Evolutionary conservation across 1,284 basidiomycete species (phyloP).

Genomic region (Amylostereum chailletii): DNA sequence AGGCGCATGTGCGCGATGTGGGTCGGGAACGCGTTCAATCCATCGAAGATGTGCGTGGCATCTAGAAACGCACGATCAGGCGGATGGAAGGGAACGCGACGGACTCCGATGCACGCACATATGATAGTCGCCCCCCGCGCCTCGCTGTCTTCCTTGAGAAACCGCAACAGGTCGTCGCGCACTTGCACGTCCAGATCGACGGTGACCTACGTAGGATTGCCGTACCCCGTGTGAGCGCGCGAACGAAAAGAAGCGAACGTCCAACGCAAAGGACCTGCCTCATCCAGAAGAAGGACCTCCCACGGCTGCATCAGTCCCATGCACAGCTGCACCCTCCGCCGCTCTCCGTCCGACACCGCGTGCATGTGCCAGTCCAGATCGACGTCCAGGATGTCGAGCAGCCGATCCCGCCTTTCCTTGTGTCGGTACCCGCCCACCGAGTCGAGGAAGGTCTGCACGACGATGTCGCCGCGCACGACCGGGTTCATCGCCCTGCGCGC

Average conservation of each 20-base stretch:
- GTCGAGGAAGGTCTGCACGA: slow-evolving; percentile 85
- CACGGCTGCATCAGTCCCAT: slow-evolving; percentile 97
- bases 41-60: slow-evolving; percentile 95
- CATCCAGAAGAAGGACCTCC: slow-evolving; percentile 91
- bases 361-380: slow-evolving; percentile 94
- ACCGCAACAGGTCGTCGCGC: slow-evolving; percentile 82
- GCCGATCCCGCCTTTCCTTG: slow-evolving; percentile 77
- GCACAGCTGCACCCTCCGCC: slow-evolving; percentile 88
- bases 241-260: no score
- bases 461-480: slow-evolving; percentile 87
- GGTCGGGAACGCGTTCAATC: slow-evolving; percentile 79
- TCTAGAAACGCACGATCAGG: slow-evolving; percentile 35
- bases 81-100: slow-evolving; percentile 5
- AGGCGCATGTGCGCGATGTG: slow-evolving; percentile 86
- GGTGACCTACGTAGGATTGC: slow-evolving; percentile 55
- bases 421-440: slow-evolving; percentile 94
- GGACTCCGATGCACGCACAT: slow-evolving; percentile 41
- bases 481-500: slow-evolving; percentile 84
- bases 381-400: slow-evolving; percentile 90
- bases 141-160: slow-evolving; percentile 81
- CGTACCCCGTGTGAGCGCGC: background rate
- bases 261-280: slow-evolving; percentile 38
- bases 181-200: slow-evolving; percentile 99
- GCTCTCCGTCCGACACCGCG: slow-evolving; percentile 91
- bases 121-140: slow-evolving; percentile 82